Conservation (phyloP, 2,329 filamentous ascomycete species). For the Drechmeria coniospora region DNA sequence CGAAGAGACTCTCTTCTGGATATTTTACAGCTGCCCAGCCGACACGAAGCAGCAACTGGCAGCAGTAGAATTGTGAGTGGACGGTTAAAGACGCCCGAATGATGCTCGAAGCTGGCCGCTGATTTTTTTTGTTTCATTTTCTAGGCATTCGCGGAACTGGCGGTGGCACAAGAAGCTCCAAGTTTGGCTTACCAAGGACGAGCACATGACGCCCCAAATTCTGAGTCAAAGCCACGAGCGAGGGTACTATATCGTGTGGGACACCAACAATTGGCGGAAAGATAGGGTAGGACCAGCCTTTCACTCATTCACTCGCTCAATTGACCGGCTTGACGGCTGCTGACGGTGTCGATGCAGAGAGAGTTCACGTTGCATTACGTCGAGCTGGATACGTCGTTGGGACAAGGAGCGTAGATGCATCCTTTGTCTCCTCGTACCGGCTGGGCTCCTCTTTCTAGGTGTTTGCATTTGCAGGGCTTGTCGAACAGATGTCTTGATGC, state of each 20-base stretch:
- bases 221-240: conserved; percentile 44
- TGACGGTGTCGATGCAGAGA: conserved; percentile 23
- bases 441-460: too few species aligned
- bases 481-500: conserved; percentile 7
- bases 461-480: conserved; percentile 4
- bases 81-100: neutral
- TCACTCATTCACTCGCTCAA: neutral
- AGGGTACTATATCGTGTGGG: conserved; percentile 53
- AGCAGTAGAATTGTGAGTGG: conserved; percentile 43
- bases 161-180: conserved; percentile 53
- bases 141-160: conserved; percentile 48
- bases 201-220: conserved; percentile 46
- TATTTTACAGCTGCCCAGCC: conserved; percentile 51
- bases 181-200: conserved; percentile 53
- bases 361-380: conserved; percentile 46
- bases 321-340: too few species aligned
- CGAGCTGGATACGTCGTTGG: conserved; percentile 38
- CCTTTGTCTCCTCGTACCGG: too few species aligned
- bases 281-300: conserved; percentile 35
- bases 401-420: conserved; percentile 14
- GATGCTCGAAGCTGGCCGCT: too few species aligned
- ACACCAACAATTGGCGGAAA: conserved; percentile 45
- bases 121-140: too few species aligned
- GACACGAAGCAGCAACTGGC: conserved; percentile 49
- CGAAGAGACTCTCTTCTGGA: conserved; percentile 54